Evolutionary conservation across 1,139 yeast species (phyloP).

Genomic region (Eremothecium sinecaudum): DNA sequence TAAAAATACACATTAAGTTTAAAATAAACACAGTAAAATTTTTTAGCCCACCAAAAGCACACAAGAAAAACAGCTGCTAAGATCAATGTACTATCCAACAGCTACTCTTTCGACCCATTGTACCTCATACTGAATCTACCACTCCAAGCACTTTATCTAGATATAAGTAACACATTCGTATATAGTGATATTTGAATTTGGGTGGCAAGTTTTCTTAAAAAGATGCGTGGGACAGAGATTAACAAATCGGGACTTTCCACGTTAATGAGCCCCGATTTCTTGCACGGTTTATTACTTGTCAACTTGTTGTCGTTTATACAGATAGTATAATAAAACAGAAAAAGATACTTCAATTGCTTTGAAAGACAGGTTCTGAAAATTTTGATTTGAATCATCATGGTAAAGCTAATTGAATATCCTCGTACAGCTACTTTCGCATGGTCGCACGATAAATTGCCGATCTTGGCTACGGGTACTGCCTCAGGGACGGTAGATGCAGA

Average conservation of each 20-base stretch:
- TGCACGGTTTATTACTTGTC: background rate
- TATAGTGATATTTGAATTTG: no score
- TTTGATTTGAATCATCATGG: slow-evolving; percentile 49
- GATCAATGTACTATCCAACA: no score
- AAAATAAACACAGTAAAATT: no score
- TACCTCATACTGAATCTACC: no score
- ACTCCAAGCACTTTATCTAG: no score
- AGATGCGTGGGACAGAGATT: slow-evolving; percentile 4
- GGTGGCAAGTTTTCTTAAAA: slow-evolving; percentile 5
- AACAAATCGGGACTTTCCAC: background rate
- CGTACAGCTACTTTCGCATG: slow-evolving; percentile 92
- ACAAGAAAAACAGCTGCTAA: no score
- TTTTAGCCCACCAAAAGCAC: no score
- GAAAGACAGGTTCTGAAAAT: slow-evolving; percentile 1
- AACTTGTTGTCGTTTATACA: background rate
- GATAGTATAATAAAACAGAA: background rate
- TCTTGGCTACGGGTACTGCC: slow-evolving; percentile 80
- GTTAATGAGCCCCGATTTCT: no score
- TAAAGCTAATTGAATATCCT: slow-evolving; percentile 72
- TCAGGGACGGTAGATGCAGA: slow-evolving; percentile 91
- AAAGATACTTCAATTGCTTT: slow-evolving; percentile 3
- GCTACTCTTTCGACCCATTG: no score
- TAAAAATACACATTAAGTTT: no score
- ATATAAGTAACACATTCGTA: no score
- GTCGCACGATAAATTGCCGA: slow-evolving; percentile 70